Evolutionary conservation across 495 filamentous ascomycete genomes (phyloP).

Genomic region (Hyaloscypha variabilis): DNA sequence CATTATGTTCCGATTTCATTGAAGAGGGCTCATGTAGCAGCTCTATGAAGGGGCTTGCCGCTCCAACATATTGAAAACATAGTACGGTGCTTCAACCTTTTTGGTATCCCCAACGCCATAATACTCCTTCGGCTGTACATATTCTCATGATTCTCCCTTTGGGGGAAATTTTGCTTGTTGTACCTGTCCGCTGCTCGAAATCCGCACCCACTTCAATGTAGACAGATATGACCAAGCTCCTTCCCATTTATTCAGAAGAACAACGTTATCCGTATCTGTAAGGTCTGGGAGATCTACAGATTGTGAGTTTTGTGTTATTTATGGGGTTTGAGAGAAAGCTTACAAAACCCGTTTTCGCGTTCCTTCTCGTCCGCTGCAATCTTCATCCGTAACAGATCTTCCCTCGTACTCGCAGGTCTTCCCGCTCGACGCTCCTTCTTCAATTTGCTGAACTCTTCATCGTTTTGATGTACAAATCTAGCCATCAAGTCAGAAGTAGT

Average conservation of each 20-base stretch:
- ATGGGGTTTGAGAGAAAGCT: slow-evolving; percentile 28
- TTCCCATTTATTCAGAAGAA: slow-evolving; percentile 50
- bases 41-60: background rate
- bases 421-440: slow-evolving; percentile 80
- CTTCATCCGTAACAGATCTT: slow-evolving; percentile 74
- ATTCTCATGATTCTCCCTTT: slow-evolving; percentile 54
- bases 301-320: slow-evolving; percentile 24
- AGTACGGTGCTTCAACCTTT: slow-evolving; percentile 10
- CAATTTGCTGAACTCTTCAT: slow-evolving; percentile 72
- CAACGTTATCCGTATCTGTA: slow-evolving; percentile 44
- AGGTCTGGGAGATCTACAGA: slow-evolving; percentile 53
- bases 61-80: background rate
- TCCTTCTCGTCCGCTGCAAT: slow-evolving; percentile 75
- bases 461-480: slow-evolving; percentile 78
- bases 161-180: slow-evolving; percentile 69
- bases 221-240: slow-evolving; percentile 56
- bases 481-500: background rate
- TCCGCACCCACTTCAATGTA: slow-evolving; percentile 58
- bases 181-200: slow-evolving; percentile 58
- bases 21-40: background rate
- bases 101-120: slow-evolving; percentile 26
- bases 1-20: too few species aligned
- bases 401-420: slow-evolving; percentile 73
- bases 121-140: slow-evolving; percentile 34
- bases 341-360: slow-evolving; percentile 79